These are phyloP conservation scores for Fusarium stilboides DNA, from an alignment of 2,329 filamentous ascomycete species.

Conservation along the genomic window DNA sequence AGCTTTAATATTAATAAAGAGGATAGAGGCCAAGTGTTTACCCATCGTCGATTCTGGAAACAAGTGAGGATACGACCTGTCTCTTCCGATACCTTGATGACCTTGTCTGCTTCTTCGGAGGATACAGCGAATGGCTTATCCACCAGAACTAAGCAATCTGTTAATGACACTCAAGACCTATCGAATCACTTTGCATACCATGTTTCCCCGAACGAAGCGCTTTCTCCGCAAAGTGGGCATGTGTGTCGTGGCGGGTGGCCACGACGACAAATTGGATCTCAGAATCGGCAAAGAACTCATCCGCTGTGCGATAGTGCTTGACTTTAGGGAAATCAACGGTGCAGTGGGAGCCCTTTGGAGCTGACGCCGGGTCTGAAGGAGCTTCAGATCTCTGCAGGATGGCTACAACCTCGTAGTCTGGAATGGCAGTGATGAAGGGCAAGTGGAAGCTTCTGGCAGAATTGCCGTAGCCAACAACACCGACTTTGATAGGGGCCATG, in stretches of 20 bases:
- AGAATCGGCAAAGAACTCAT: constrained; percentile 72
- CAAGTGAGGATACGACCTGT: constrained; percentile 42
- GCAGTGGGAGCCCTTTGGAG: constrained; percentile 58
- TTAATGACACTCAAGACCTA: neutral
- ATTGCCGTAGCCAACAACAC: constrained; percentile 66
- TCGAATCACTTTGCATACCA: constrained; percentile 2
- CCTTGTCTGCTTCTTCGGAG: constrained; percentile 35
- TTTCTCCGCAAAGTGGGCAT: constrained; percentile 39
- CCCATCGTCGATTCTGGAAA: constrained; percentile 46
- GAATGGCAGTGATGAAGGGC: constrained; percentile 64
- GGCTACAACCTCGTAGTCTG: constrained; percentile 62
- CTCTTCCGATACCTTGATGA: constrained; percentile 37
- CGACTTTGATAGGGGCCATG: constrained; percentile 60
- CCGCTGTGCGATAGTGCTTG: constrained; percentile 71
- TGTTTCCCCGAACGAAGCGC: constrained; percentile 40
- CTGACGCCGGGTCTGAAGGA: constrained; percentile 50
- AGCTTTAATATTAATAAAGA: neutral
- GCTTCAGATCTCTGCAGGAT: constrained; percentile 64
- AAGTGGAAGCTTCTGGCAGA: constrained; percentile 65
- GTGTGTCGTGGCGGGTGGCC: constrained; percentile 41
- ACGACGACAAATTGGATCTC: constrained; percentile 74
- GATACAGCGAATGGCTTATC: constrained; percentile 45
- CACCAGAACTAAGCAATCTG: constrained; percentile 30
- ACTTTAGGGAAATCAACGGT: constrained; percentile 63
- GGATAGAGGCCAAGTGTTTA: fast-evolving